These are phyloP conservation scores for Inga leiocalycina DNA, from an alignment of 306 rosid species.

Conservation along the genomic window DNA sequence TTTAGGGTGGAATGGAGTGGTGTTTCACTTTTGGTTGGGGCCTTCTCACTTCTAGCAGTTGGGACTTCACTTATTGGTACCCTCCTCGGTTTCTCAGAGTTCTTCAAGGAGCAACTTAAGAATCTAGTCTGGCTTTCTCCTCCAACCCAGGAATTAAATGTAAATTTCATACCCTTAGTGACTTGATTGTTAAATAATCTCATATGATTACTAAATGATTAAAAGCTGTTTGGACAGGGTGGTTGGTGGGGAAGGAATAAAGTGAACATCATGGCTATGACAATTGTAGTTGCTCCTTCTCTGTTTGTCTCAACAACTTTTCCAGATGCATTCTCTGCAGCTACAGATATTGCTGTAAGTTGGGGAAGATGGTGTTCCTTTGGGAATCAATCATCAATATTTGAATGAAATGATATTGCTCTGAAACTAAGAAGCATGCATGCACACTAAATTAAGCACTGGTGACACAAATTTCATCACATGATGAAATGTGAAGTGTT, in stretches of 20 bases:
- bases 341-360: constrained; percentile 79
- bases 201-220: constrained; percentile 4
- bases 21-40: constrained; percentile 68
- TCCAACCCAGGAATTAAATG: constrained; percentile 34
- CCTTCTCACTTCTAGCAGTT: constrained; percentile 74
- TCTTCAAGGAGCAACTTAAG: constrained; percentile 74
- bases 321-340: constrained; percentile 72
- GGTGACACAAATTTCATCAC: background rate
- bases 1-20: constrained; percentile 61
- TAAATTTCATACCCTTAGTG: constrained; percentile 10
- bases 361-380: background rate
- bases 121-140: constrained; percentile 34
- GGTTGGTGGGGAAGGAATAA: constrained; percentile 64
- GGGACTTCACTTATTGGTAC: constrained; percentile 74
- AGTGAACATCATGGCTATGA: constrained; percentile 49
- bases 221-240: constrained; percentile 24
- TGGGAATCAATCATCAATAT: background rate
- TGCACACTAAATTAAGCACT: background rate
- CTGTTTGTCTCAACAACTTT: constrained; percentile 54
- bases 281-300: constrained; percentile 65
- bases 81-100: constrained; percentile 67
- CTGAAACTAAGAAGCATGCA: background rate
- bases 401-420: background rate
- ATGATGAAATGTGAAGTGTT: background rate
- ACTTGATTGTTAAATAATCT: constrained; percentile 11